Evolutionary conservation across 345 rosid genomes (phyloP).

Genomic region (Trapa incisa): DNA sequence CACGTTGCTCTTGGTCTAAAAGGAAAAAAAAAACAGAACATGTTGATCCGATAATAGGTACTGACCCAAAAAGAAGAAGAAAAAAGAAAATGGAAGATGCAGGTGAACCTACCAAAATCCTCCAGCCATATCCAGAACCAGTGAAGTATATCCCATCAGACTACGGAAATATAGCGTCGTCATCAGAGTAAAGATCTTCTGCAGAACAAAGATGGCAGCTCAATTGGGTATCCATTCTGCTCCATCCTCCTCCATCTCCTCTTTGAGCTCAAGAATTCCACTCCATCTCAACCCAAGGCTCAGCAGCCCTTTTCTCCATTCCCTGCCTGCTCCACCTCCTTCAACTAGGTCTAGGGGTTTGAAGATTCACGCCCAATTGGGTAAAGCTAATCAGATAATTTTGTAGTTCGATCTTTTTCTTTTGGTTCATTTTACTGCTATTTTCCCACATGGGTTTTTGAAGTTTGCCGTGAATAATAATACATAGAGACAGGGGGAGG

Average conservation of each 20-base stretch:
- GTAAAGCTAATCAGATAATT: slow-evolving; percentile 15
- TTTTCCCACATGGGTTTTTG: background rate
- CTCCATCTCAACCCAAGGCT: slow-evolving; percentile 17
- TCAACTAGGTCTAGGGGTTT: slow-evolving; percentile 21
- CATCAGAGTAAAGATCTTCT: background rate
- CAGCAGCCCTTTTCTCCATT: slow-evolving; percentile 12
- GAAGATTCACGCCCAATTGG: slow-evolving; percentile 45
- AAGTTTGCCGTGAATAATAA: background rate
- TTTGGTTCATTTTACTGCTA: background rate
- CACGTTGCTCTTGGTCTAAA: too few species aligned
- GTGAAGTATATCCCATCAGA: background rate
- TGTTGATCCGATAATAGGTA: too few species aligned
- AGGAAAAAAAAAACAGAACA: too few species aligned
- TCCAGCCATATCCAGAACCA: slow-evolving; percentile 8
- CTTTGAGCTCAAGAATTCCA: slow-evolving; percentile 14
- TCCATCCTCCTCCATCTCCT: slow-evolving; percentile 13
- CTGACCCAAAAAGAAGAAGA: too few species aligned
- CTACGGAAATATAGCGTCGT: background rate
- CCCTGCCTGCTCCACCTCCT: slow-evolving; percentile 13
- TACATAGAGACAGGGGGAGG: slow-evolving; percentile 32
- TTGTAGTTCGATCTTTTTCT: background rate
- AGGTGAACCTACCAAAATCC: slow-evolving; percentile 2
- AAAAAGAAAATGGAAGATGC: background rate
- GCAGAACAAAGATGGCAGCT: slow-evolving; percentile 36
- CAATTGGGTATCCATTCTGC: slow-evolving; percentile 24